Conservation (phyloP, 2,329 filamentous ascomycete genomes). For the Pseudodiploospora longispora region DNA sequence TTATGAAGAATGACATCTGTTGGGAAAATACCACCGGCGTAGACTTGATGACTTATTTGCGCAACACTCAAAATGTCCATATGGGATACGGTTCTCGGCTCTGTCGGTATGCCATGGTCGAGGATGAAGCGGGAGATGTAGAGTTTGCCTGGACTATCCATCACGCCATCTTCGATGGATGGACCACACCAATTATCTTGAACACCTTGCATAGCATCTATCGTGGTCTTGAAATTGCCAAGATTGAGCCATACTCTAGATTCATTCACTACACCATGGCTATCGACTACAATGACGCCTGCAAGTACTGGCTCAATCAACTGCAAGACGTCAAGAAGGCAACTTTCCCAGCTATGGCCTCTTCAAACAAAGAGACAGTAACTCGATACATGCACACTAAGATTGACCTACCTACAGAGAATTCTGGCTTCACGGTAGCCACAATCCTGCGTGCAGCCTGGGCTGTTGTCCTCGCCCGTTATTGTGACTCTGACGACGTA, state of each 20-base stretch:
- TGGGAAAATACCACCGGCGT: slow-evolving; percentile 3
- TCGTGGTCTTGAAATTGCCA: not conserved
- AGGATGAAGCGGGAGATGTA: slow-evolving; percentile 1
- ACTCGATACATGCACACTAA: slow-evolving; percentile 4
- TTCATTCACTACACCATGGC: slow-evolving; percentile 7
- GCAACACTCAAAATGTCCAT: not conserved
- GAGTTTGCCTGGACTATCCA: slow-evolving; percentile 7
- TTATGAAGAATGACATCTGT: slow-evolving; percentile 8
- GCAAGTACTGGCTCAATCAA: slow-evolving; percentile 5
- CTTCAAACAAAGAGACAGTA: not conserved
- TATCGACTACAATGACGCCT: slow-evolving; percentile 1
- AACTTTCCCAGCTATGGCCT: not conserved
- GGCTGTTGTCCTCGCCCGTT: not conserved
- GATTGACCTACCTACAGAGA: not conserved
- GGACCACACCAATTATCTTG: slow-evolving; percentile 8
- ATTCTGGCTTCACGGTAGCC: not conserved
- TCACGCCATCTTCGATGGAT: slow-evolving; percentile 16
- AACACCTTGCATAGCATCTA: slow-evolving; percentile 1
- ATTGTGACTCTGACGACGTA: not conserved
- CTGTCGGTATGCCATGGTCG: slow-evolving; percentile 4
- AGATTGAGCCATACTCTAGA: slow-evolving; percentile 4
- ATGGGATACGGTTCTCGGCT: slow-evolving; percentile 7
- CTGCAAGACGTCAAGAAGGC: slow-evolving; percentile 7
- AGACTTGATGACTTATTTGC: slow-evolving; percentile 1
- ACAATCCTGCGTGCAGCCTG: not conserved